These are phyloP conservation scores for Mrakia frigida DNA, from an alignment of 768 basidiomycete species.

Conservation along the genomic window DNA sequence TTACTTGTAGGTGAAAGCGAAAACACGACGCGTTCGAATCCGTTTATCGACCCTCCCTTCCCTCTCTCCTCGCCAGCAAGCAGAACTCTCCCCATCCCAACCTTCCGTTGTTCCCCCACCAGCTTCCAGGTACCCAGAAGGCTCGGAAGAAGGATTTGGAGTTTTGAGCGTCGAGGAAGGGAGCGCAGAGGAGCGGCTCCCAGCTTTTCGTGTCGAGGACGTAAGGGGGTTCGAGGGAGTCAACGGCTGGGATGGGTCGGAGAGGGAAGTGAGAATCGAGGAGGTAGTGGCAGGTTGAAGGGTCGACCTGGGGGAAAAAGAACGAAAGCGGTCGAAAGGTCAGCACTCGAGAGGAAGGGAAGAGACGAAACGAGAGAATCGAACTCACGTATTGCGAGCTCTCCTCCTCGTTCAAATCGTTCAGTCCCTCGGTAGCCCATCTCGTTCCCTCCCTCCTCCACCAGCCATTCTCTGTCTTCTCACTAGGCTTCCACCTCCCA, in stretches of 20 bases:
- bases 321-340: not conserved
- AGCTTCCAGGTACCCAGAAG: slow-evolving; percentile 69
- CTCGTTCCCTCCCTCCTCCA: slow-evolving; percentile 64
- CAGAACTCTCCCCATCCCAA: slow-evolving; percentile 90
- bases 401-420: slow-evolving; percentile 82
- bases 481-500: slow-evolving; percentile 62
- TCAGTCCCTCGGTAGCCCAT: slow-evolving; percentile 60
- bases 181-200: slow-evolving; percentile 72
- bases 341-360: not conserved
- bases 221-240: slow-evolving; percentile 69
- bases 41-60: not conserved
- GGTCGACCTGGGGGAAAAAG: slow-evolving; percentile 48
- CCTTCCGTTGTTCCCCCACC: slow-evolving; percentile 54
- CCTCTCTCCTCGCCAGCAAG: slow-evolving; percentile 51
- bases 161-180: slow-evolving; percentile 75
- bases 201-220: slow-evolving; percentile 60
- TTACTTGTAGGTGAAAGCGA: no score
- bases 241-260: slow-evolving; percentile 52
- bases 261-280: slow-evolving; percentile 82
- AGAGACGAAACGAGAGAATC: slow-evolving; percentile 27
- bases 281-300: slow-evolving; percentile 76
- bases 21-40: no score
- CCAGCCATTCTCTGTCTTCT: slow-evolving; percentile 44
- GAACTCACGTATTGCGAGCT: slow-evolving; percentile 66
- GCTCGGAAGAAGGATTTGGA: slow-evolving; percentile 68